Conservation (phyloP, 1,284 basidiomycete genomes). For the Amylostereum chailletii region DNA sequence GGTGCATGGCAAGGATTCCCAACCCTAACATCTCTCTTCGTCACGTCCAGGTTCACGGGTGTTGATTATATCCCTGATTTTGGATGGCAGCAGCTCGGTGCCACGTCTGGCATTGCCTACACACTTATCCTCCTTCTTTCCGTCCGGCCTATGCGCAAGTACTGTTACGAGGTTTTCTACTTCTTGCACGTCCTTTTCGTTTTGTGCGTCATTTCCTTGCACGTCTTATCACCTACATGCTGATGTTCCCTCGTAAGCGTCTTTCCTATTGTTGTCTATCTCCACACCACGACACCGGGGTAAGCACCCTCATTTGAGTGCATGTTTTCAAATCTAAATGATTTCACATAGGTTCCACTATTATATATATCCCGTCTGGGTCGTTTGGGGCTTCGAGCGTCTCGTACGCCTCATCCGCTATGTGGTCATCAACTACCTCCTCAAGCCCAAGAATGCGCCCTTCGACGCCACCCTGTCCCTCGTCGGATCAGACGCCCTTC, state of each 20-base stretch:
- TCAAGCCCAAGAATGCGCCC: conserved; percentile 13
- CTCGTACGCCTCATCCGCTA: conserved; percentile 24
- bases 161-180: conserved; percentile 34
- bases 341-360: conserved; percentile 10
- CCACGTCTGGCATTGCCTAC: conserved; percentile 22
- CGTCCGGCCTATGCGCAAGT: conserved; percentile 24
- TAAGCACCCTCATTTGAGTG: conserved; percentile 4
- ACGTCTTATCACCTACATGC: not conserved
- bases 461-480: conserved; percentile 22
- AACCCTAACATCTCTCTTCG: too few species aligned
- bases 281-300: conserved; percentile 13
- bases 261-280: conserved; percentile 12
- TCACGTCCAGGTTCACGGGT: conserved; percentile 2
- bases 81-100: conserved; percentile 17
- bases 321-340: not conserved
- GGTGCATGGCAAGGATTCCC: too few species aligned
- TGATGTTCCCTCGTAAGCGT: conserved; percentile 7
- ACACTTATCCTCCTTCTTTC: conserved; percentile 25
- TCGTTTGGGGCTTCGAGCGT: conserved; percentile 36
- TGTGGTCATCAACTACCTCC: conserved; percentile 27
- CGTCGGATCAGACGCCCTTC: conserved; percentile 28
- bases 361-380: conserved; percentile 27
- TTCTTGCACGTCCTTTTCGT: conserved; percentile 30
- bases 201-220: conserved; percentile 13
- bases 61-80: conserved; percentile 2